Evolutionary conservation across 2,329 filamentous ascomycete genomes (phyloP).

Genomic region (Cercospora citrullina): DNA sequence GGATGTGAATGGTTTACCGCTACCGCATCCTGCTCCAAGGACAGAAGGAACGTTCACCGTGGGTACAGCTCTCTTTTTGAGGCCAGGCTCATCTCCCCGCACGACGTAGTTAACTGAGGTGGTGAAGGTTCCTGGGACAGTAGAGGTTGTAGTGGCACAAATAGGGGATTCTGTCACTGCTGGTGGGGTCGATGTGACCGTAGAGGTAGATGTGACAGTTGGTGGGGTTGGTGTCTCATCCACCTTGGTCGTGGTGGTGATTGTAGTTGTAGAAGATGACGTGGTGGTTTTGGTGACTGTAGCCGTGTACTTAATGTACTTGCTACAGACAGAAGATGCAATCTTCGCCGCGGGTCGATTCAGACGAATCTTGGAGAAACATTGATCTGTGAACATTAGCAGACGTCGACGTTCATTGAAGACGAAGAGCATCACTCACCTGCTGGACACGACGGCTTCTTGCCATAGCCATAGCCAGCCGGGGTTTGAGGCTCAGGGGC

Average conservation of each 20-base stretch:
- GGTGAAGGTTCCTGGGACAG: not conserved
- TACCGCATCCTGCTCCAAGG: conserved; percentile 6
- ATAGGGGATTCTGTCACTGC: not conserved
- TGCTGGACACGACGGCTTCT: not conserved
- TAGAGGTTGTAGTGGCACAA: not conserved
- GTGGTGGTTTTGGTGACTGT: conserved; percentile 6
- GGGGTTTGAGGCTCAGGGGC: not conserved
- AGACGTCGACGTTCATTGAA: not conserved
- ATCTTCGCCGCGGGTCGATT: not conserved
- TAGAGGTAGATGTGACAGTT: not conserved
- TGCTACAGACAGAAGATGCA: conserved; percentile 12
- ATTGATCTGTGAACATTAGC: conserved; percentile 6
- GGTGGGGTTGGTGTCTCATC: not conserved
- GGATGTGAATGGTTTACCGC: not conserved
- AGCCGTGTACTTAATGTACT: conserved; percentile 13
- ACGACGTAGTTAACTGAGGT: not conserved
- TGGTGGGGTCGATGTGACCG: not conserved
- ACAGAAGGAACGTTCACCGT: not conserved
- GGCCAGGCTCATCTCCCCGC: not conserved
- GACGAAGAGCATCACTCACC: not conserved
- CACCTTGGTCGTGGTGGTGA: not conserved
- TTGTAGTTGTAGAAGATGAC: not conserved
- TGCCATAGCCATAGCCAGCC: not conserved
- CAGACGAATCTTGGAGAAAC: conserved; percentile 7
- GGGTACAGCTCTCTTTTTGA: not conserved